These are phyloP conservation scores for Russula vinacea DNA, from an alignment of 768 basidiomycete species.

Conservation along the genomic window DNA sequence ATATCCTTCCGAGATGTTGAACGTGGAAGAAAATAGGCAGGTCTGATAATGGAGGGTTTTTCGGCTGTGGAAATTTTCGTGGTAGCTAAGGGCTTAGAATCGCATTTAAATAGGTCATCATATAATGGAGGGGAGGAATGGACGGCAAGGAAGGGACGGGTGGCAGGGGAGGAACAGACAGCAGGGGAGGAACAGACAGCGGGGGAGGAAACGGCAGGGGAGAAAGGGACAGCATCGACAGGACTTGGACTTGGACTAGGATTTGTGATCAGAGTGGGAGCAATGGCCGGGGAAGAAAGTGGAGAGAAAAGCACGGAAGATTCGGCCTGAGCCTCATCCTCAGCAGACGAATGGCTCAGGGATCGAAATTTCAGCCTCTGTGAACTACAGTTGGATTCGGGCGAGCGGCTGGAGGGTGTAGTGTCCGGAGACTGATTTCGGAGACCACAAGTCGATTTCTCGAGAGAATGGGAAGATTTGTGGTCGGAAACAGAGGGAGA, in stretches of 20 bases:
- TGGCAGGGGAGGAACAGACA: no score
- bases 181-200: no score
- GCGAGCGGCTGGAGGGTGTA: conserved; percentile 32
- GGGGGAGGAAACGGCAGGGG: no score
- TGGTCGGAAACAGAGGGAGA: conserved; percentile 32
- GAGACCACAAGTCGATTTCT: conserved; percentile 29
- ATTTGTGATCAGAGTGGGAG: conserved; percentile 64
- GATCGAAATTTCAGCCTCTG: conserved; percentile 24
- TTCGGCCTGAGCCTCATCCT: conserved; percentile 31
- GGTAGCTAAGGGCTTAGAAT: no score
- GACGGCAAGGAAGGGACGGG: no score
- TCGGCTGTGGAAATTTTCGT: no score
- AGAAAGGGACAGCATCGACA: conserved; percentile 46
- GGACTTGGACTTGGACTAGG: conserved; percentile 38
- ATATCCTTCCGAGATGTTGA: no score
- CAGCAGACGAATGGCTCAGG: conserved; percentile 32
- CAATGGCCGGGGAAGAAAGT: conserved; percentile 80
- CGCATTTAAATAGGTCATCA: no score
- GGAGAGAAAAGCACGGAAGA: conserved; percentile 48
- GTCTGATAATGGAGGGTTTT: no score
- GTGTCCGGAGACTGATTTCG: conserved; percentile 35
- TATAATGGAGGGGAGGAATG: no score
- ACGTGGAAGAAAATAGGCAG: no score
- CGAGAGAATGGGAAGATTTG: conserved; percentile 33
- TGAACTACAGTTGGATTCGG: conserved; percentile 25